A percentile compares a stretch with the other conserved stretches of the same genome.
phyloP scores from a whole-genome alignment of 2,329 filamentous ascomycete genomes.

The Plectosphaerella cucumerina region DNA sequence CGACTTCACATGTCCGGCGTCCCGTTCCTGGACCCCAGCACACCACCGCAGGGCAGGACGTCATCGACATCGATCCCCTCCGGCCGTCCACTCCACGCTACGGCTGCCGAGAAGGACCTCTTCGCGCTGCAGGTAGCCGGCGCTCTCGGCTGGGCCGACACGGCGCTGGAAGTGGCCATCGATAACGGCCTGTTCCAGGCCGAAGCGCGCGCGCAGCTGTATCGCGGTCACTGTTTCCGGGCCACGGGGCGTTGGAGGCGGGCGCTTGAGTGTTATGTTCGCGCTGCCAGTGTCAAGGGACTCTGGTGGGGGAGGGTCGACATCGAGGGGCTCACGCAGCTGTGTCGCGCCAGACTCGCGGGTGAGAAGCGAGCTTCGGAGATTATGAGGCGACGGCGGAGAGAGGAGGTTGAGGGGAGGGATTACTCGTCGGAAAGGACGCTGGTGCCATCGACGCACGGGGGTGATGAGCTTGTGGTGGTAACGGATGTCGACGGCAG shows the following conservation, averaged over 20 bases:
- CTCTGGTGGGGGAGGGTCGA: conserved; percentile 5
- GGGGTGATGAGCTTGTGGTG: background rate
- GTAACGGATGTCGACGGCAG: background rate
- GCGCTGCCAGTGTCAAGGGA: conserved; percentile 11
- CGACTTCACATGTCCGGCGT: background rate
- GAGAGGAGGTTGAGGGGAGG: background rate
- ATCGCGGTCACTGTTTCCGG: conserved; percentile 18
- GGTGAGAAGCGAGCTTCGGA: conserved; percentile 4
- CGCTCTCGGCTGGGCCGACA: conserved; percentile 14
- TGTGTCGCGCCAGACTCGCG: conserved; percentile 1
- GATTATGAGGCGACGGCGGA: background rate
- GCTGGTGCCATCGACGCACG: background rate
- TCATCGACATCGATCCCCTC: too few species aligned
- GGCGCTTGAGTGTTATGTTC: conserved; percentile 15
- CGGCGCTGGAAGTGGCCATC: conserved; percentile 12
- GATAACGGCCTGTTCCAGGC: conserved; percentile 8
- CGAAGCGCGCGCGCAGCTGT: conserved; percentile 15
- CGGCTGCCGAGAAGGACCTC: too few species aligned
- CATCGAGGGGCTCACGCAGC: conserved; percentile 7
- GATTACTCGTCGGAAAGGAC: too few species aligned
- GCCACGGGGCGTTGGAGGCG: conserved; percentile 15
- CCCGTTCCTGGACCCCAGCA: background rate
- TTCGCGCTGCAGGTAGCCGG: too few species aligned
- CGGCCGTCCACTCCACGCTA: too few species aligned
- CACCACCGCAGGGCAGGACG: too few species aligned